Conservation (phyloP, 257 asterid species). For the Solanum phureja region DNA sequence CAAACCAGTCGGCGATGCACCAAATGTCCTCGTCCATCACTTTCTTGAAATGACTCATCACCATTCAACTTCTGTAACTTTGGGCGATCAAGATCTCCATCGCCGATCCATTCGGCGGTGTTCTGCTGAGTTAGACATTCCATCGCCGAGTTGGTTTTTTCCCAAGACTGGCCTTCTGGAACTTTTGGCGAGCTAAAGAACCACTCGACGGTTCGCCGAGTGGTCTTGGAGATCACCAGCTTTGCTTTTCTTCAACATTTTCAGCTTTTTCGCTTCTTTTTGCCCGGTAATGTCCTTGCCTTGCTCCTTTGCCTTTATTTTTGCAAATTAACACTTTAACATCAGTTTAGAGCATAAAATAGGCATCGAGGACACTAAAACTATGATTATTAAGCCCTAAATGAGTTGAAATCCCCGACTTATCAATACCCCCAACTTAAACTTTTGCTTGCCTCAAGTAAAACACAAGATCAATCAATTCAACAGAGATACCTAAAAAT, state of each 20-base stretch:
- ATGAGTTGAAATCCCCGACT: neutral
- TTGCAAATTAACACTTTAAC: too few relatives aligned
- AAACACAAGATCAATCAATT: neutral
- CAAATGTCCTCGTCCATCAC: neutral
- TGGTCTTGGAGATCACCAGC: neutral
- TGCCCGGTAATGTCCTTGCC: neutral
- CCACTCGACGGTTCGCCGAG: neutral
- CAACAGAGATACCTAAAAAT: neutral
- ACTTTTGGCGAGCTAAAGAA: neutral
- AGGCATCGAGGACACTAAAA: neutral
- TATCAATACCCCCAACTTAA: neutral
- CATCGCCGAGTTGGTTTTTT: neutral
- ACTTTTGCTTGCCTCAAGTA: neutral
- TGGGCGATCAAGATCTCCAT: neutral
- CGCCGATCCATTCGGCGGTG: neutral
- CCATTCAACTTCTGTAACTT: neutral
- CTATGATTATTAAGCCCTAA: neutral
- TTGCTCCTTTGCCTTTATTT: neutral
- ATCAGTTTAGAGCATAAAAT: neutral
- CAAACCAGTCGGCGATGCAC: rapidly evolving
- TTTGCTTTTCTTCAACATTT: neutral
- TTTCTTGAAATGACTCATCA: neutral
- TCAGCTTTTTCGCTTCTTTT: neutral
- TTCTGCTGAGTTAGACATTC: too few relatives aligned
- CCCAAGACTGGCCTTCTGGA: neutral